These are phyloP conservation scores for Candolleomyces aberdarensis DNA, from an alignment of 768 basidiomycete genomes.

Conservation along the genomic window DNA sequence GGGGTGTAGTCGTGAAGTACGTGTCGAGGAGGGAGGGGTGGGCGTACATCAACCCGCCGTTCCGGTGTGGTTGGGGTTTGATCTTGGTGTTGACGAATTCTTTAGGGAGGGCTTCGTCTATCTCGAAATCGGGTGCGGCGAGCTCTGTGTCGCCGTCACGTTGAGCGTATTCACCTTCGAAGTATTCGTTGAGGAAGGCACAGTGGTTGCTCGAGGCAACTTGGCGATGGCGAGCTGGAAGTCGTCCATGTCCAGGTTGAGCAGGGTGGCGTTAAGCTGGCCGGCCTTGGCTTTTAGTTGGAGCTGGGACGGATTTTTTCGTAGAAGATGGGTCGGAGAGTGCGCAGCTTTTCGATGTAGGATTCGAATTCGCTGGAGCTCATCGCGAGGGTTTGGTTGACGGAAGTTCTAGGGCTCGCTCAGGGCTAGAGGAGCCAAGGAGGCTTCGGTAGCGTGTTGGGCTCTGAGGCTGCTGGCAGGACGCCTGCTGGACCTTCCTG, in stretches of 20 bases:
- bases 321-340: no score
- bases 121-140: constrained; percentile 5
- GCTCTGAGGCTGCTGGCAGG: constrained; percentile 44
- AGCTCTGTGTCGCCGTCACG: no score
- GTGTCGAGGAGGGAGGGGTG: constrained; percentile 52
- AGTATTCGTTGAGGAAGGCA: no score
- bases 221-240: no score
- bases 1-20: constrained; percentile 44
- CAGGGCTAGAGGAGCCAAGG: neutral
- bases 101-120: constrained; percentile 14
- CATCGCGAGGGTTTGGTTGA: constrained; percentile 57
- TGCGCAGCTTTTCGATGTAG: constrained; percentile 61
- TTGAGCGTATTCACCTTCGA: no score
- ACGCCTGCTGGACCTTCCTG: constrained; percentile 13
- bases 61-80: constrained; percentile 62
- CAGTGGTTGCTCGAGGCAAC: no score
- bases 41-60: constrained; percentile 61
- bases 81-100: constrained; percentile 33
- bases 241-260: constrained; percentile 5
- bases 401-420: constrained; percentile 12
- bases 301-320: no score
- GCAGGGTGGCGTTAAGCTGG: no score
- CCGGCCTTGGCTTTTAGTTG: constrained; percentile 4
- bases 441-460: no score
- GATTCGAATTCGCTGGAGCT: constrained; percentile 49